Evolutionary conservation across 306 rosid species (phyloP), one percentile per base, ranked within the genome.

Genomic region (Glycine latifolia): DNA sequence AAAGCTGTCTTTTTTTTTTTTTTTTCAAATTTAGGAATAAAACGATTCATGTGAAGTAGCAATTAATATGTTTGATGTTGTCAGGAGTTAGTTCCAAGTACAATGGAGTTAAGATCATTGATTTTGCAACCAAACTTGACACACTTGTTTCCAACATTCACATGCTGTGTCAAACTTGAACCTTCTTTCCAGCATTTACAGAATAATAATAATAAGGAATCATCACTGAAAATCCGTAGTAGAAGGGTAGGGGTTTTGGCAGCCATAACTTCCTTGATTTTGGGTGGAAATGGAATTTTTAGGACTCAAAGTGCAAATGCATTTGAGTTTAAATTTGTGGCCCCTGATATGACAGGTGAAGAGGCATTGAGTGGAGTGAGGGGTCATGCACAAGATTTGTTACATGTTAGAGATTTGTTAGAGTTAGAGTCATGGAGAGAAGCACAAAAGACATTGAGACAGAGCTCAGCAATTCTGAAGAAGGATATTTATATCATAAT

Each of bases 401-500:
- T 85, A 12, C 71, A 76, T 62, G 60, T 91, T 71, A 91, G 77
- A 62, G 82, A 79, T 20, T 65, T 93, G 4, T 85, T 95, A 12
- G 95, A 92, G 70, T 74, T 82, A 47, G 87, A 78, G 81, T 88
- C 90, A 9, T 91, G 97, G 97, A 77, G 63, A 44, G 88, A 86
- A 52, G 91, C 94, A 15, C 97, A 93, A 50, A 84, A 75, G 78
- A 83, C 68, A 43, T 59, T 90, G 8, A 83, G 98, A 75, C 67
- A 68, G 50, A 88, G 88, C 41, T 86, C 99, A 43, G 59, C 94
- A 8, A 43, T 55, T 6, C 50, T 91, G 80, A 95, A 89, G 58
- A 88, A 82, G 81, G 95, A 92, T 61, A 60, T 92, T 3, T 88
- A 89, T 68, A 89, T 92, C 13, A 88, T 91, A 31, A 92, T 92